Evolutionary conservation across 352 stramenopile species (phyloP).

Genomic region (Thraustotheca clavata): DNA sequence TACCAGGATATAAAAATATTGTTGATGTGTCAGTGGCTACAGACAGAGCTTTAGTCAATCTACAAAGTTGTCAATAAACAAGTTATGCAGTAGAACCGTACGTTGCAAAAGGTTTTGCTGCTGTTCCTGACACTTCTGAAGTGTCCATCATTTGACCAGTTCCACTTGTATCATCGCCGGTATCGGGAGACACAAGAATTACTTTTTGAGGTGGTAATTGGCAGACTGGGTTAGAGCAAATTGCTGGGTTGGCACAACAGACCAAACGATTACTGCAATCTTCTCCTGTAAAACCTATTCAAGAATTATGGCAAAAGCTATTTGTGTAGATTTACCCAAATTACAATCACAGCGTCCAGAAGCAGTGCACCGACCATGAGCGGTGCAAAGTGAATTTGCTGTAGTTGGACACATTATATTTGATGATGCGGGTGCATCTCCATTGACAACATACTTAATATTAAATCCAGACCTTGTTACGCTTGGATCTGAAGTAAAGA

Average conservation of each 20-base stretch:
- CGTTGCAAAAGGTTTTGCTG: constrained; percentile 31
- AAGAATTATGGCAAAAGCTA: background rate
- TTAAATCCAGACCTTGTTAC: constrained; percentile 36
- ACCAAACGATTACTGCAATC: constrained; percentile 53
- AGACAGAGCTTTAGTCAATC: constrained; percentile 31
- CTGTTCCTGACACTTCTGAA: constrained; percentile 35
- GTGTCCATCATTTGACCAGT: constrained; percentile 47
- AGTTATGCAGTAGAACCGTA: background rate
- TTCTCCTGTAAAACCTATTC: constrained; percentile 65
- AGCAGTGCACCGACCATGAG: constrained; percentile 29
- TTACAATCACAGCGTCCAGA: constrained; percentile 42
- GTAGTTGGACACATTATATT: constrained; percentile 32
- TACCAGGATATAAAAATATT: constrained; percentile 52
- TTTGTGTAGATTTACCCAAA: background rate
- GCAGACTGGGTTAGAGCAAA: constrained; percentile 37
- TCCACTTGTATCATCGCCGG: constrained; percentile 41
- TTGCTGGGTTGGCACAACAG: constrained; percentile 35
- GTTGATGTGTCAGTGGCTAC: constrained; percentile 28
- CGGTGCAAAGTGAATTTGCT: constrained; percentile 26
- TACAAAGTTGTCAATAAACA: constrained; percentile 17
- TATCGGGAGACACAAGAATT: constrained; percentile 44
- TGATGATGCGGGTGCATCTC: constrained; percentile 1
- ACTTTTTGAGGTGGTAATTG: constrained; percentile 27
- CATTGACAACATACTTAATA: constrained; percentile 38
- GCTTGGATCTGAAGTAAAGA: constrained; percentile 35